Percentiles rank a stretch among this genome's conserved stretches.
Conservation (phyloP, 2,329 filamentous ascomycete species). For the Cordyceps pruinosa region DNA sequence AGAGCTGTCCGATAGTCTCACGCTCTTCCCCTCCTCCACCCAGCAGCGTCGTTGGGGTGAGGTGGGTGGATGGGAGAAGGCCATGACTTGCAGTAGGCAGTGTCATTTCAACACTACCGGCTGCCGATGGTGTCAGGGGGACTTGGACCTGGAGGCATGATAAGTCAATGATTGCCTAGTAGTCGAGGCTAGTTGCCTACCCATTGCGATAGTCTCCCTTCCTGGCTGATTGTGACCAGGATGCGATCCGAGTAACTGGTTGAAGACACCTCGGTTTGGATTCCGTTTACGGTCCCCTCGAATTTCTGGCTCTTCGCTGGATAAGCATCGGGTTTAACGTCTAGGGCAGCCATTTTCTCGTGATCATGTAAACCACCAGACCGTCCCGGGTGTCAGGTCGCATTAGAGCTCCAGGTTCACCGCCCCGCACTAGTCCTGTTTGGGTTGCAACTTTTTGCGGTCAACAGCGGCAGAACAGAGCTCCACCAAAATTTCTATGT, state of each 20-base stretch:
- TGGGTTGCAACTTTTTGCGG: conserved; percentile 27
- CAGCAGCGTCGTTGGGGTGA: conserved; percentile 81
- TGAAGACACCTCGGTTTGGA: conserved; percentile 64
- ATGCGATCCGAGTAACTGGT: conserved; percentile 85
- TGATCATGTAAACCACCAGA: background rate
- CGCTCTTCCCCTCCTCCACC: conserved; percentile 74
- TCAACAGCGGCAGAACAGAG: conserved; percentile 29
- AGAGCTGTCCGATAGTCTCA: conserved; percentile 79
- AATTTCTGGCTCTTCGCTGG: conserved; percentile 57
- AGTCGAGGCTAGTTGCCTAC: conserved; percentile 42
- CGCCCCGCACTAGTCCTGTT: conserved; percentile 30
- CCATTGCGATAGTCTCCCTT: conserved; percentile 85
- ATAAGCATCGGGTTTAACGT: conserved; percentile 51
- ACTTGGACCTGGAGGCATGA: conserved; percentile 59
- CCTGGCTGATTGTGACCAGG: conserved; percentile 79
- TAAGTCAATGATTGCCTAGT: conserved; percentile 13
- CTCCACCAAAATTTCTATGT: conserved; percentile 29
- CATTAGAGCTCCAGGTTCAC: conserved; percentile 10
- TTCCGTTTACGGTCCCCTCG: conserved; percentile 56
- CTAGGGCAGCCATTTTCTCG: conserved; percentile 32
- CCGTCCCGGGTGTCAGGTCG: conserved; percentile 15
- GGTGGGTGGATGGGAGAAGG: conserved; percentile 68
- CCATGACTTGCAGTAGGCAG: conserved; percentile 38
- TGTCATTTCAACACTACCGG: conserved; percentile 56
- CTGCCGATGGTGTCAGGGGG: conserved; percentile 61